Base-by-base conservation (phyloP, 1,284 basidiomycete species). In the Gomphus sp. region DNA sequence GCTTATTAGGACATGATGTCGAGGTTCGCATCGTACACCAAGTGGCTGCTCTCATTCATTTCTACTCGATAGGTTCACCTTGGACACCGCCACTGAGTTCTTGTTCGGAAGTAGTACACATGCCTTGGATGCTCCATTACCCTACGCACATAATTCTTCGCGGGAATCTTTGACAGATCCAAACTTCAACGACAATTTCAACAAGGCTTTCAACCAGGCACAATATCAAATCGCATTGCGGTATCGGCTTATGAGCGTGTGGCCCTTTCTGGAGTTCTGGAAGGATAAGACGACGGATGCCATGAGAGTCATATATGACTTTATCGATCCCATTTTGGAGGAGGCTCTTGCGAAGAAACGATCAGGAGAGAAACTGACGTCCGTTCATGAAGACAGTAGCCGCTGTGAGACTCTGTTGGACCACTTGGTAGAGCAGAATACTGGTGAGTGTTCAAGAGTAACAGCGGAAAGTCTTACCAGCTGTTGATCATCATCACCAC, bases 51-150 rank as follows among this genome's bases (percentile, higher is more conserved):
- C 49, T 8, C 49, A 33, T 51, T 58, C 9, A 52, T 10, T 39
- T 18, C 16, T 18, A 31, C 39, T 57, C 54, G 41, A 22, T 63
- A 78, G 79, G 6, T 81, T 82, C 65, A 80, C 80, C 0, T 73
- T 83, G 33, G 80, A 83, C 65, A 74, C 77, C 1, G 79, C 79
- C 0, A 73, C 77, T 0, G 74, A 79, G 52, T 81, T 80, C 63
- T 72, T 82, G 7, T 80, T 80, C 59, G 76, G 76, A 12, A 69
- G 70, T 4, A 66, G 71, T 28, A 58, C 77, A 69, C 63, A 74
- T 74, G 43, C 66, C 72, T 70, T 82, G 37, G 68, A 69, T 3
- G 71, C 72, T 1, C 69, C 67, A 4, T 65, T 81, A 3, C 75
- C 76, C 4, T 79, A 77, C 60, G 76, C 79, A 0, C 65, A 65